phyloP scores from a whole-genome alignment of 768 basidiomycete genomes.

The Boletellus sp. region DNA sequence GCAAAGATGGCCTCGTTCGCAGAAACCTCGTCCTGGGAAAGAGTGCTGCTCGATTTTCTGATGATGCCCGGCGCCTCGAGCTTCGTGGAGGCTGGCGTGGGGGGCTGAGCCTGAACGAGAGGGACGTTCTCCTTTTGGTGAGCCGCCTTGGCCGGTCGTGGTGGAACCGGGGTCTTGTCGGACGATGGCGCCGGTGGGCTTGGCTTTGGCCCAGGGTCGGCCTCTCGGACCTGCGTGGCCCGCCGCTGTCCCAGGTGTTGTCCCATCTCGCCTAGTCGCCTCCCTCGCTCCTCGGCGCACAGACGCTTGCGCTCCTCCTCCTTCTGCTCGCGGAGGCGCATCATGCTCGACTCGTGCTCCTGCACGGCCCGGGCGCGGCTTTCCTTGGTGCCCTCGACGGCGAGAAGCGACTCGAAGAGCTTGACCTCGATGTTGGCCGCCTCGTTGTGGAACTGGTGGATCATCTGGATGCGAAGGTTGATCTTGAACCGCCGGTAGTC shows the following conservation, averaged over 20 bases:
- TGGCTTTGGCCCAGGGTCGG: slow-evolving; percentile 12
- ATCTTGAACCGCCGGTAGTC: slow-evolving; percentile 32
- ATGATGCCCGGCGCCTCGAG: slow-evolving; percentile 21
- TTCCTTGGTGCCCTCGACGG: slow-evolving; percentile 28
- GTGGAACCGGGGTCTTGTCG: slow-evolving; percentile 15
- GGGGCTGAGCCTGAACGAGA: slow-evolving; percentile 8
- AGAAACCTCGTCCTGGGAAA: slow-evolving; percentile 25
- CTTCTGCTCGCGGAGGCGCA: slow-evolving; percentile 32
- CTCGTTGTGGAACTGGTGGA: slow-evolving; percentile 30
- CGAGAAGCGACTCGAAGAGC: slow-evolving; percentile 26
- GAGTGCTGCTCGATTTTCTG: slow-evolving; percentile 24
- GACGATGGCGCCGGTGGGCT: slow-evolving; percentile 10
- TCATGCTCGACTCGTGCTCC: slow-evolving; percentile 32
- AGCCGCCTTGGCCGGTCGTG: slow-evolving; percentile 9
- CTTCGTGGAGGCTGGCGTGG: slow-evolving; percentile 8
- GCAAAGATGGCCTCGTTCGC: slow-evolving; percentile 28
- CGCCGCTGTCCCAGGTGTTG: slow-evolving; percentile 22
- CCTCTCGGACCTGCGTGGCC: slow-evolving; percentile 13
- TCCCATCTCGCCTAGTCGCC: slow-evolving; percentile 17
- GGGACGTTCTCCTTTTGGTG: slow-evolving; percentile 30
- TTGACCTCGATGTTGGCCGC: slow-evolving; percentile 30
- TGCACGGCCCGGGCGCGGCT: slow-evolving; percentile 27
- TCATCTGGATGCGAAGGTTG: slow-evolving; percentile 33
- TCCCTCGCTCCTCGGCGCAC: slow-evolving; percentile 29
- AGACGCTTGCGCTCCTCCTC: slow-evolving; percentile 31